phyloP scores from a whole-genome alignment of 306 rosid genomes.

The Datisca glomerata region DNA sequence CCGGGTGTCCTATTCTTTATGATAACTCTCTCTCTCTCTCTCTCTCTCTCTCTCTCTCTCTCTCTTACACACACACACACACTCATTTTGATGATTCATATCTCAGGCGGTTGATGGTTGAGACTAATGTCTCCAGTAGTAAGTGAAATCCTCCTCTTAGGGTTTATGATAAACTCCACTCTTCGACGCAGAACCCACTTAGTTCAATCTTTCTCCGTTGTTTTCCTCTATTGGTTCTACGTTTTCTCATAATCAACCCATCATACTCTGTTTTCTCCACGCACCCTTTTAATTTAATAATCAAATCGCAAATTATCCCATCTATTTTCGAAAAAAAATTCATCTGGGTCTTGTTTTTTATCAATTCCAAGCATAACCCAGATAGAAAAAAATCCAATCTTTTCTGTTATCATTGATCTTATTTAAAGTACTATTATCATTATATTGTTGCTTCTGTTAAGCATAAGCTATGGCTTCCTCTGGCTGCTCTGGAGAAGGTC shows the following conservation, averaged over 20 bases:
- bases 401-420: too few species aligned
- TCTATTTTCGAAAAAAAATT: too few species aligned
- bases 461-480: neutral
- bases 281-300: neutral
- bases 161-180: slow-evolving; percentile 62
- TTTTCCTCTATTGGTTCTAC: slow-evolving; percentile 59
- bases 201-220: too few species aligned
- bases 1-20: too few species aligned
- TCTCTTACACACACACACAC: too few species aligned
- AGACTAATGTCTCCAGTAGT: slow-evolving; percentile 57
- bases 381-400: too few species aligned
- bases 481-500: neutral
- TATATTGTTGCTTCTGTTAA: too few species aligned
- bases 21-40: neutral
- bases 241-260: slow-evolving; percentile 1
- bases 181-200: slow-evolving; percentile 63
- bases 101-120: slow-evolving; percentile 24
- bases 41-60: neutral
- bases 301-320: neutral
- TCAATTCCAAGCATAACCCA: too few species aligned
- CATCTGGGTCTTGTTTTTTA: too few species aligned
- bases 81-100: neutral
- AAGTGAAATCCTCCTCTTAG: slow-evolving; percentile 44
- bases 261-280: neutral
- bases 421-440: too few species aligned